Percentiles rank a stretch among this genome's conserved stretches.
Evolutionary conservation across 192 early-diverging fungal genomes (phyloP).

Genomic region (Glomus cerebriforme): DNA sequence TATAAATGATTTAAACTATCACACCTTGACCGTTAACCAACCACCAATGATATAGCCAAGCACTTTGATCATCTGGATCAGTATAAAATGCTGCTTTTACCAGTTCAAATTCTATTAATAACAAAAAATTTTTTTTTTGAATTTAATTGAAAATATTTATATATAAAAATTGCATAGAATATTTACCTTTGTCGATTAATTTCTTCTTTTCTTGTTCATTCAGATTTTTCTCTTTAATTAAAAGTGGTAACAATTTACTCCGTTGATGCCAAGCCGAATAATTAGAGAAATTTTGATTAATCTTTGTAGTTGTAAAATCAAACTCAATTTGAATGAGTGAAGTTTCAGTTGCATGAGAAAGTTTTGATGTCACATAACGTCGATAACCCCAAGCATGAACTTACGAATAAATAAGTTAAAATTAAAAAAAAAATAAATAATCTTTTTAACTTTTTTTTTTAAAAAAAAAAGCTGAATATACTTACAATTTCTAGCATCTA

Average conservation of each 20-base stretch:
- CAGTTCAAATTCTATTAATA: conserved; percentile 72
- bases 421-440: background rate
- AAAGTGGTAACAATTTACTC: conserved; percentile 72
- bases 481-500: conserved; percentile 93
- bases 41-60: conserved; percentile 97
- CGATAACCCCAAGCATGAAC: conserved; percentile 98
- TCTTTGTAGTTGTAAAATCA: conserved; percentile 88
- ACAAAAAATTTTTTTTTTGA: conserved; percentile 10
- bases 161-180: background rate
- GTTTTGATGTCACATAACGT: conserved; percentile 72
- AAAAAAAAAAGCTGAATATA: background rate
- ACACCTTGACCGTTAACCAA: conserved; percentile 74
- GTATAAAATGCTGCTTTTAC: conserved; percentile 93
- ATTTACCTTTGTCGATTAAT: conserved; percentile 31
- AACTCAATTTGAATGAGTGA: conserved; percentile 66
- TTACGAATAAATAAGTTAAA: conserved; percentile 34
- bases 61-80: conserved; percentile 95
- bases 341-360: conserved; percentile 38
- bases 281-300: conserved; percentile 92
- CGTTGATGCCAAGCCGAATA: conserved; percentile 99
- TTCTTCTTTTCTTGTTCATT: conserved; percentile 43
- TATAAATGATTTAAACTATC: background rate
- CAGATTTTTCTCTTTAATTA: conserved; percentile 45
- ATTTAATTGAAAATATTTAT: conserved; percentile 5
- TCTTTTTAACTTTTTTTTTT: background rate